Base-by-base conservation (phyloP, 2,329 filamentous ascomycete species). In the Colletotrichum echinochloae region DNA sequence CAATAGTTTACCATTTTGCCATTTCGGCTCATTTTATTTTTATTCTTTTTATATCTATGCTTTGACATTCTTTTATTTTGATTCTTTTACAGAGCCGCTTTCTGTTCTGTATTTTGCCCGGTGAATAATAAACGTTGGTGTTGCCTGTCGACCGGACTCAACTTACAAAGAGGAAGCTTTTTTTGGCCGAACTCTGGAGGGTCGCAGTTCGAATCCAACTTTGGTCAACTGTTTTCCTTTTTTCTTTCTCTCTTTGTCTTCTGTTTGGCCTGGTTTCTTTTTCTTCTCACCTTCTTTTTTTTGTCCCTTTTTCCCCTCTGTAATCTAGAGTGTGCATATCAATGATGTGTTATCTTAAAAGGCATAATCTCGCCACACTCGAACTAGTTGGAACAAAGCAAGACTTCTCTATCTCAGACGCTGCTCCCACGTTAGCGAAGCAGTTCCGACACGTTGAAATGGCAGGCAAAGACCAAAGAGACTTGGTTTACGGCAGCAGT, bases 1-100 rank as follows among this genome's bases (percentile, higher is more conserved):
- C 37, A 20, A 60, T 41, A 46, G 23, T 26, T 56, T 46, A 48
- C 35, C 23, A 63, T 63, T 63, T 63, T 46, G 60, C 11, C 60
- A 56, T 63, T n/a, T 60, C 4, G 11, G 5, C 14, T 18, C 26
- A 30, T 11, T n/a, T 3, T n/a, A n/a, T 28, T 1, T 9, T 30
- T 51, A 18, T 51, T 18, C 16, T 26, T 51, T 51, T 18, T 26
- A 16, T 1, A 6, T 18, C 18, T 1, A 2, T 0, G 1, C 2
- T 51, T 11, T 6, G 1, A 4, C 12, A 30, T 33, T 9, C 5
- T 33, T 9, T 3, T 52, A 28, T 33, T 12, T n/a, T 0, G 4
- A 12, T 46, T 6, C 9, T 46, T 23, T 4, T 12, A 2, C n/a
- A 23, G 5, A 23, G 11, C 20, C 1, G 6, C 14, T n/a, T 35